Evolutionary conservation across 164 flowering plant species (phyloP).

Genomic region (Stephania cephalantha): DNA sequence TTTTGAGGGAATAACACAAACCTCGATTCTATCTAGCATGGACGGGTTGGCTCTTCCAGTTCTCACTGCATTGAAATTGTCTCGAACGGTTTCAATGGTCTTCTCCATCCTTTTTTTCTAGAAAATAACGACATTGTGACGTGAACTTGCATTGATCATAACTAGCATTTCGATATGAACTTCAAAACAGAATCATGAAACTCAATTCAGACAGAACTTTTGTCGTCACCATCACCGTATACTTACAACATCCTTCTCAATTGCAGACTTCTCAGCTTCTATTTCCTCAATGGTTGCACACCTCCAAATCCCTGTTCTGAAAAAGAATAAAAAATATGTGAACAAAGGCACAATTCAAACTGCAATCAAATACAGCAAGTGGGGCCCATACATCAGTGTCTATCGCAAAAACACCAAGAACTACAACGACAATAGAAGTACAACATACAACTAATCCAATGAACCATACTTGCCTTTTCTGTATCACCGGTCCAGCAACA

Average conservation of each 20-base stretch:
- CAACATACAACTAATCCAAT: background rate
- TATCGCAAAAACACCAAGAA: background rate
- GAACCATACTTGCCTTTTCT: conserved; percentile 31
- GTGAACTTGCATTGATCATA: background rate
- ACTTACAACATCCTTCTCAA: conserved; percentile 82
- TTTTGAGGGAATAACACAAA: conserved; percentile 14
- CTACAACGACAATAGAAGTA: background rate
- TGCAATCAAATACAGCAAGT: background rate
- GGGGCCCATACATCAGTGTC: background rate
- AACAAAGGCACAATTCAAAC: background rate
- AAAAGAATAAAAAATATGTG: conserved; percentile 7
- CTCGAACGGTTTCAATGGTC: conserved; percentile 58
- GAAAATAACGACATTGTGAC: conserved; percentile 1
- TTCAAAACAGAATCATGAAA: no score
- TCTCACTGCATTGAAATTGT: conserved; percentile 74
- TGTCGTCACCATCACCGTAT: background rate
- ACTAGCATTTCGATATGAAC: background rate
- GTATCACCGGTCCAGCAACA: conserved; percentile 15
- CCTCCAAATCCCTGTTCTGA: conserved; percentile 52
- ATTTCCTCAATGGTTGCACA: conserved; percentile 88
- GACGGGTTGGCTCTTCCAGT: conserved; percentile 86
- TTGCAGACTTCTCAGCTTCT: conserved; percentile 69
- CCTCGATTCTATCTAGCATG: conserved; percentile 89
- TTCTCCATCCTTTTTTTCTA: conserved; percentile 91
- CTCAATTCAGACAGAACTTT: background rate